Evolutionary conservation across 1,139 yeast species (phyloP), one percentile per base, ranked within the genome.

Genomic region (Yamadazyma oceani): DNA sequence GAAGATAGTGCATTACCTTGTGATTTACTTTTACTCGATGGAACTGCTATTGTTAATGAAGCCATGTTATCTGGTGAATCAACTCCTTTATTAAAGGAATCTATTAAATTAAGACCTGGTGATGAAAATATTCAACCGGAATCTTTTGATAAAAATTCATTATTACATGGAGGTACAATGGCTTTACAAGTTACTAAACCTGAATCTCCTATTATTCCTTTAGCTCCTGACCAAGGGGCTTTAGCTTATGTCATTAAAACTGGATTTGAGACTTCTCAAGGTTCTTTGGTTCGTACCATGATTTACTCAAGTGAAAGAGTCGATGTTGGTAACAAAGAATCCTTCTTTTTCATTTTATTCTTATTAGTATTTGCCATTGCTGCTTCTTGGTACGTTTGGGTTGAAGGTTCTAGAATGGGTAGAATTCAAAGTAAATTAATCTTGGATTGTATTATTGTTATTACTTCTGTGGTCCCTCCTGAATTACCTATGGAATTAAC

Each of bases 11-110:
- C 97, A 2, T 69, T 92, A 39, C 97, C 99, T n/a, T 92, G 99
- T 71, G 99, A 92, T 62, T 68, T 92, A 65, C 66, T 92, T 32
- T 73, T 92, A 38, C 64, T 88, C 37, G 90, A 84, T 53, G 97
- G 97, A 35, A 73, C 95, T 31, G 94, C 94, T 42, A 90, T 90
- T 58, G 95, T 90, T 33, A 90, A 90, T 57, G 98, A 90, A 69
- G 97, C 97, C 24, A 90, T 90, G 97, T 80, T 90, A 44, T 86
- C 96, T 4, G 99, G 99, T 60, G 99, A 92, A 68, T 87, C 96
- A 6, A 92, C 98, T 34, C 99, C 99, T 8, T 71, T 92, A 51
- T 78, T 94, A 57, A 92, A 92, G 60, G 99, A 92, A 64, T 85
- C 96, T 3, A 78, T 90, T 47, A 82, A 80, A 49, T 77, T 87